Percentiles rank a stretch among this genome's conserved stretches.
Evolutionary conservation across 352 stramenopile species (phyloP).

Genomic region (Pythium dissimile): DNA sequence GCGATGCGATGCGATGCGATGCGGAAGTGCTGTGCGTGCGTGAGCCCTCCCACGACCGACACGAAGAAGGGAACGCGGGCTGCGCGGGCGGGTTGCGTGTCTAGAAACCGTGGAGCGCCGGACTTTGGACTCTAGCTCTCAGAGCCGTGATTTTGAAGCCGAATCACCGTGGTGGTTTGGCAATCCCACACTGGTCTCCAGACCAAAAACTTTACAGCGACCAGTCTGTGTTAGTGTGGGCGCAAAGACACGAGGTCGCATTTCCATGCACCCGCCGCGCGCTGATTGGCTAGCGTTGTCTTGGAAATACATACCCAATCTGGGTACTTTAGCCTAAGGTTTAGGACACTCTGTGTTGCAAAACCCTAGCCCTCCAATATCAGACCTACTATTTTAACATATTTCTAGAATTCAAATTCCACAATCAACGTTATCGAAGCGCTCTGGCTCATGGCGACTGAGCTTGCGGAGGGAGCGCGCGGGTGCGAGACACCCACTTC

Average conservation of each 20-base stretch:
- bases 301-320: constrained; percentile 17
- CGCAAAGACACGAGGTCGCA: constrained; percentile 27
- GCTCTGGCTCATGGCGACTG: no score
- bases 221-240: background rate
- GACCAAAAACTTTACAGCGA: background rate
- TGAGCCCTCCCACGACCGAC: background rate
- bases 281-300: constrained; percentile 26
- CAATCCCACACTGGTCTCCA: no score
- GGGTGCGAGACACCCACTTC: no score
- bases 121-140: background rate
- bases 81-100: constrained; percentile 11
- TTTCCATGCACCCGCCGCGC: constrained; percentile 15
- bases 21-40: constrained; percentile 14
- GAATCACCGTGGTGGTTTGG: no score
- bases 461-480: no score
- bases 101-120: constrained; percentile 9
- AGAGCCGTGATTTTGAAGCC: background rate
- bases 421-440: no score
- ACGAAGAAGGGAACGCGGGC: background rate
- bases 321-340: background rate
- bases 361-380: constrained; percentile 12
- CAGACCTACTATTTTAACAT: background rate
- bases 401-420: background rate
- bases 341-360: no score
- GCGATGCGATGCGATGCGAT: constrained; percentile 13